Conservation (phyloP, 2,329 filamentous ascomycete species). For the Ascocoryne sarcoides region DNA sequence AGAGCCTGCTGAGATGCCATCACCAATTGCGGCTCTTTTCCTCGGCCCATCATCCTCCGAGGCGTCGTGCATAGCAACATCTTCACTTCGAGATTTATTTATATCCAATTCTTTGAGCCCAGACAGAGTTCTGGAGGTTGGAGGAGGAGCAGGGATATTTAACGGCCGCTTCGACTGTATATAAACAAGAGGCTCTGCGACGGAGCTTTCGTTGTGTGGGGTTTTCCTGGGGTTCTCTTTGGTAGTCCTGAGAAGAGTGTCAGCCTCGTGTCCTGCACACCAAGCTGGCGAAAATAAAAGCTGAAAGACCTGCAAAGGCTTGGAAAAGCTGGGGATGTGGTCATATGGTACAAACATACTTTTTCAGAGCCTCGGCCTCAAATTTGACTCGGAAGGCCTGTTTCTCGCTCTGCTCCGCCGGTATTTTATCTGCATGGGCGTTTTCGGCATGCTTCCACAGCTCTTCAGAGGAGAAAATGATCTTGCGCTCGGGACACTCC, state of each 20-base stretch:
- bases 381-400: background rate
- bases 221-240: constrained; percentile 11
- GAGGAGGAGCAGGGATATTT: too few relatives aligned
- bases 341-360: too few relatives aligned
- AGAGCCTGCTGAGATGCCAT: constrained; percentile 24
- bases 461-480: background rate
- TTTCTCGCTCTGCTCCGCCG: constrained; percentile 1
- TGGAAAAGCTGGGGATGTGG: too few relatives aligned
- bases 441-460: constrained; percentile 17
- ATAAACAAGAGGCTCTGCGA: constrained; percentile 8
- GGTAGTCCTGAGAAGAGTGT: background rate
- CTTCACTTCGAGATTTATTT: constrained; percentile 9
- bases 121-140: background rate
- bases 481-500: background rate
- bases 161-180: constrained; percentile 11
- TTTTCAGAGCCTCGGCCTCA: background rate
- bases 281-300: too few relatives aligned
- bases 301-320: too few relatives aligned
- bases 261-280: background rate
- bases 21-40: constrained; percentile 22
- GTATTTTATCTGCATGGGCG: constrained; percentile 14
- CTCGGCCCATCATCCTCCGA: constrained; percentile 17
- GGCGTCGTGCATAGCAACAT: constrained; percentile 17
- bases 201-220: background rate
- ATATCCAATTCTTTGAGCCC: constrained; percentile 17